phyloP scores from a whole-genome alignment of 1,284 basidiomycete species.

The Pascua sp. region DNA sequence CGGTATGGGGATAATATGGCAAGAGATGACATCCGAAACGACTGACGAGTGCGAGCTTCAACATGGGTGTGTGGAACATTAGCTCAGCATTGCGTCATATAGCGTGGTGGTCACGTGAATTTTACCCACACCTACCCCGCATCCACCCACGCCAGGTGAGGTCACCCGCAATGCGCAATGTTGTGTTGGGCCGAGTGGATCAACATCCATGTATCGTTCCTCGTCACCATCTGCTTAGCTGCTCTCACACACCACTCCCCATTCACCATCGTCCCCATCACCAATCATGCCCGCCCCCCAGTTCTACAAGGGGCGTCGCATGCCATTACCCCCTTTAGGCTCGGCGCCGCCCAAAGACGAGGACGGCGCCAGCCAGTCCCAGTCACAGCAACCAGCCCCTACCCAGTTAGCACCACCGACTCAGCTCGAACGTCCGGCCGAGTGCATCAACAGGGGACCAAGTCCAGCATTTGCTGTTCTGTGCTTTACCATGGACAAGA shows the following conservation, averaged over 20 bases:
- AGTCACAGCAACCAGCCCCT: not conserved
- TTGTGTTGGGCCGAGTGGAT: no score
- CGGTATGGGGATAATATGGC: no score
- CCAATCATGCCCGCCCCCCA: not conserved
- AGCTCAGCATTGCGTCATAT: no score
- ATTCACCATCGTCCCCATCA: not conserved
- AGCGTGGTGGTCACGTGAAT: no score
- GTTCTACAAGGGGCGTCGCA: not conserved
- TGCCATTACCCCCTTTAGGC: not conserved
- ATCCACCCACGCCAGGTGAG: not conserved
- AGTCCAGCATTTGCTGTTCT: conserved; percentile 47
- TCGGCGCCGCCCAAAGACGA: not conserved
- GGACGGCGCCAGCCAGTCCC: not conserved
- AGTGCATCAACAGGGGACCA: conserved; percentile 44
- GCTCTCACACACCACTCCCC: no score
- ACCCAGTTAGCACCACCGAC: conserved; percentile 22
- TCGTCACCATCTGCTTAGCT: no score
- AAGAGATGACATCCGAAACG: no score
- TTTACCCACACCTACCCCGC: no score
- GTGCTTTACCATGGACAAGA: conserved; percentile 45
- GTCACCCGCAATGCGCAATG: not conserved
- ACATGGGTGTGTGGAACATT: no score
- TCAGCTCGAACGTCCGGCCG: conserved; percentile 42
- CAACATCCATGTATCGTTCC: no score
- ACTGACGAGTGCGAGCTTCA: no score